Base-by-base conservation (phyloP, 805 yeast species). In the Metschnikowia vanudenii region DNA sequence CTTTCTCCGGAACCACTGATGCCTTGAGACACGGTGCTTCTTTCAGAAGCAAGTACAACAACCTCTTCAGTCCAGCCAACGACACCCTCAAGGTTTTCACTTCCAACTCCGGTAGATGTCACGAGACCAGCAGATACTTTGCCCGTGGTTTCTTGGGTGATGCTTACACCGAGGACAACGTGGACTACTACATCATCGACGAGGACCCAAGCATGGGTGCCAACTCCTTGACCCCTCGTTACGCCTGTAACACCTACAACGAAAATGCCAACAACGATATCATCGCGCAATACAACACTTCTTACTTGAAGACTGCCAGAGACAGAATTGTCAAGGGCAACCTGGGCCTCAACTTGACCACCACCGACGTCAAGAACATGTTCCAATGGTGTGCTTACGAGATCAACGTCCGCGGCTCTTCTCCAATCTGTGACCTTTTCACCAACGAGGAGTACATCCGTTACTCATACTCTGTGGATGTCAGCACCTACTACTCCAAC, bases 341-440 rank as follows among this genome's bases (percentile, higher is more conserved):
- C 45, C 78, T 80, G 3, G 84, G 81, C 2, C 58, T 71, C 49
- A 68, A 79, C 53, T 53, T 86, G 44, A 74, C 82, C 3, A 58
- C 70, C 2, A 57, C 62, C 31, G 92, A 88, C 56, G 76, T 82
- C 20, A 64, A 61, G 36, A 64, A 63, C 19, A 57, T 87, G 52
- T 81, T 84, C 56, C 69, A 73, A 11, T 75, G 81, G 66, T 87
- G 95, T 66, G 90, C 88, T 3, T 88, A 74, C 60, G 96, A 88
- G 64, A 65, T 85, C 37, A 86, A 85, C 46, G 85, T 80, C 9
- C 73, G 72, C 46, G 95, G 94, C 9, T 61, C 65, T 45, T 84
- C 94, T 13, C 74, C 75, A 29, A 80, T 86, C 52, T 87, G 95
- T 64, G 73, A 74, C 32, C 71, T 84, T 28, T 81, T 88, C 66